Conservation (phyloP, 2,329 filamentous ascomycete species). For the Xylaria sp. region DNA sequence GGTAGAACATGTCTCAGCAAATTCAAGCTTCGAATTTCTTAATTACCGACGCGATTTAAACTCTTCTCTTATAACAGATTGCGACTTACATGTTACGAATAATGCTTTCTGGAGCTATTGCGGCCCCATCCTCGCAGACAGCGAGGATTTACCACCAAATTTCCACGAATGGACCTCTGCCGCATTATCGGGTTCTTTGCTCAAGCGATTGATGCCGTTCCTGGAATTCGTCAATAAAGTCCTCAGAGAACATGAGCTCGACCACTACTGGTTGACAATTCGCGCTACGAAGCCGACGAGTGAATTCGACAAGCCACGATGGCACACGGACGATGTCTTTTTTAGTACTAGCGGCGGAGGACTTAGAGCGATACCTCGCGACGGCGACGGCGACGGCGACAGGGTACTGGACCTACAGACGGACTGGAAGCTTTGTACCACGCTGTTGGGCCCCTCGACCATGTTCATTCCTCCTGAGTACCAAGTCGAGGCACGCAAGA, state of each 20-base stretch:
- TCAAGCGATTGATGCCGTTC: conserved; percentile 53
- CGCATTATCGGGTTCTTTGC: conserved; percentile 51
- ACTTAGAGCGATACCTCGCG: conserved; percentile 30
- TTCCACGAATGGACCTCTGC: conserved; percentile 53
- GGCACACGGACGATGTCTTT: conserved; percentile 63
- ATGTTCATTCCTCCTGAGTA: conserved; percentile 54
- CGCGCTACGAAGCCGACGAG: conserved; percentile 56
- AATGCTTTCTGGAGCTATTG: conserved; percentile 58
- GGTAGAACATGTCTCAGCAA: conserved; percentile 24
- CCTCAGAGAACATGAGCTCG: conserved; percentile 50
- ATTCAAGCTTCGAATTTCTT: conserved; percentile 43
- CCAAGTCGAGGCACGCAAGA: conserved; percentile 49
- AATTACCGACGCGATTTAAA: conserved; percentile 30
- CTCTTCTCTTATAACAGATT: not conserved
- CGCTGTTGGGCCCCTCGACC: conserved; percentile 58
- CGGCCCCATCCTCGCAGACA: conserved; percentile 51
- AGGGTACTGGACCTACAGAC: conserved; percentile 45
- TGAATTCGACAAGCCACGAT: conserved; percentile 58
- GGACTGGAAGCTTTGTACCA: conserved; percentile 61
- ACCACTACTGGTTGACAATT: conserved; percentile 60
- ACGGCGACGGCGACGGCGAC: conserved; percentile 7
- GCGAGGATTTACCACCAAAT: conserved; percentile 48
- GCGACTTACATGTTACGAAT: conserved; percentile 42
- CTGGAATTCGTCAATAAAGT: conserved; percentile 53
- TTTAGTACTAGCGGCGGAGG: conserved; percentile 46